A percentile compares a stretch with the other conserved stretches of the same genome.
These are phyloP conservation scores for Nakazawaea populi DNA, from an alignment of 805 yeast species.

Conservation along the genomic window DNA sequence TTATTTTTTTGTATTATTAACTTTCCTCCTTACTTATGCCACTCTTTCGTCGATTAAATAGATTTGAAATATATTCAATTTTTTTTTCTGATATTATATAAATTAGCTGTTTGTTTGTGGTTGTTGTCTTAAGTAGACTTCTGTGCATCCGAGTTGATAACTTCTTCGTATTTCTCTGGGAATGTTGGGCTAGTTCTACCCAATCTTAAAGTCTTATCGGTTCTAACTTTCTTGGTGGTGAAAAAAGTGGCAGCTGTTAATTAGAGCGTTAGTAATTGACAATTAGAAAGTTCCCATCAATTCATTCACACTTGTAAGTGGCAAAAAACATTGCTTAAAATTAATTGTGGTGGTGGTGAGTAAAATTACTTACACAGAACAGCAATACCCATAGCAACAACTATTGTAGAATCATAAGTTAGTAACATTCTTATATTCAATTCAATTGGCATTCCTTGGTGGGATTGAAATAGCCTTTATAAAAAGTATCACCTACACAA, in stretches of 20 bases:
- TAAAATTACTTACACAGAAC: conserved; percentile 19
- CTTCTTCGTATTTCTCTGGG: conserved; percentile 31
- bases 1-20: no score
- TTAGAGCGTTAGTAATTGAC: no score
- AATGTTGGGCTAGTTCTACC: conserved; percentile 40
- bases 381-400: conserved; percentile 52
- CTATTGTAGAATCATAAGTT: conserved; percentile 2
- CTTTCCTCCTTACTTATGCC: no score
- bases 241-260: conserved; percentile 38
- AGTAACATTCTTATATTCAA: not conserved
- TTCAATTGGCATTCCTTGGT: no score
- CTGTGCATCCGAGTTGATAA: conserved; percentile 18
- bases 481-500: conserved; percentile 23
- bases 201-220: conserved; percentile 44
- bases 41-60: no score
- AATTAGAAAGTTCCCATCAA: no score
- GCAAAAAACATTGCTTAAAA: no score
- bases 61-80: no score
- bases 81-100: not conserved
- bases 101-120: not conserved
- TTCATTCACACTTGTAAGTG: no score
- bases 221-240: conserved; percentile 42
- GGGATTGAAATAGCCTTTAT: no score
- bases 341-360: not conserved
- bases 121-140: not conserved